Evolutionary conservation across 2,329 filamentous ascomycete species (phyloP).

Genomic region (Hypomyces rosellus): DNA sequence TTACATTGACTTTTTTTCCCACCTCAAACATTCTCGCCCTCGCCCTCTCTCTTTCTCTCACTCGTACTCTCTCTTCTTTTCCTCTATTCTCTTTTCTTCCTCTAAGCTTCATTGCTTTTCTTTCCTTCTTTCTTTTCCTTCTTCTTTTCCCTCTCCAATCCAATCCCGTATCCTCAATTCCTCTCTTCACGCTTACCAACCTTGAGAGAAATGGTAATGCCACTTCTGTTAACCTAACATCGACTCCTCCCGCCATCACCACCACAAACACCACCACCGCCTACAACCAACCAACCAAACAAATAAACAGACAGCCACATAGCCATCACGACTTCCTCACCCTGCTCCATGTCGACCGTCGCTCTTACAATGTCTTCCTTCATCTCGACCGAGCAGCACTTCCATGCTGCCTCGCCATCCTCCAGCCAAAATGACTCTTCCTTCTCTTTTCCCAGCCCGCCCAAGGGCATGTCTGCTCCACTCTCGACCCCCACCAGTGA

Average conservation of each 20-base stretch:
- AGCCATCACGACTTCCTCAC: conserved; percentile 4
- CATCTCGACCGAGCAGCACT: conserved; percentile 20
- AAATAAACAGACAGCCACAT: no score
- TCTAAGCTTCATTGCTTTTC: not conserved
- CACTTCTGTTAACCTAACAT: conserved; percentile 5
- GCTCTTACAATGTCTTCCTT: conserved; percentile 17
- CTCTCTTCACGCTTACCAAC: not conserved
- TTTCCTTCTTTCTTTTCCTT: conserved; percentile 10
- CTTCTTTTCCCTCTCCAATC: not conserved
- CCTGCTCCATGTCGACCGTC: conserved; percentile 20
- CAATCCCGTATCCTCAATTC: not conserved
- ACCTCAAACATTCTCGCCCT: conserved; percentile 1
- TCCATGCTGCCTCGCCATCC: conserved; percentile 14
- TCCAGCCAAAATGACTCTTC: conserved; percentile 19
- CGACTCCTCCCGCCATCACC: conserved; percentile 2
- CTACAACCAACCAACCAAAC: conserved; percentile 15
- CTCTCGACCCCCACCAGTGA: conserved; percentile 22
- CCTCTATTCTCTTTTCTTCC: conserved; percentile 8
- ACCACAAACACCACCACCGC: not conserved
- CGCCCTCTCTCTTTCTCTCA: conserved; percentile 1
- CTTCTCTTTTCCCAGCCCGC: conserved; percentile 9
- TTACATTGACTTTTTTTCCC: not conserved
- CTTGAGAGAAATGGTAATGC: conserved; percentile 10
- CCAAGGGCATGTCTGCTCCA: conserved; percentile 14
- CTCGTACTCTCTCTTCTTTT: conserved; percentile 6